These are phyloP conservation scores for Oxalis stricta DNA, from an alignment of 441 rosid genomes.

Conservation along the genomic window DNA sequence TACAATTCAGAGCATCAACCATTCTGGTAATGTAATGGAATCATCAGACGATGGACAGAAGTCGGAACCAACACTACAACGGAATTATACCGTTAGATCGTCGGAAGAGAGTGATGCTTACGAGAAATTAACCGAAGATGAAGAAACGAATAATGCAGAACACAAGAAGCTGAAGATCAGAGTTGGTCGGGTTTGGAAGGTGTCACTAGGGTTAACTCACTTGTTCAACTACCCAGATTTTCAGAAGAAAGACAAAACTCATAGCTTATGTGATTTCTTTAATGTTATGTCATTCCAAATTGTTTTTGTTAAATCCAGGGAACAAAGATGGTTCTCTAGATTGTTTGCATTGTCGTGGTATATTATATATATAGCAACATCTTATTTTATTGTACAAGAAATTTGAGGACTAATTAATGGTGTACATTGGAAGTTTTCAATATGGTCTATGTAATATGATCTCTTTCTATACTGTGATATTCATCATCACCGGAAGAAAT, in stretches of 20 bases:
- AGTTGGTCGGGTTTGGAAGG: conserved; percentile 94
- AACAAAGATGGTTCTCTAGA: conserved; percentile 6
- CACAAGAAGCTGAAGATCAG: conserved; percentile 45
- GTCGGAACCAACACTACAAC: conserved; percentile 70
- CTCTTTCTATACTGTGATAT: too few relatives aligned
- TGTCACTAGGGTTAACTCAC: conserved; percentile 88
- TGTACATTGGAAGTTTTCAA: too few relatives aligned
- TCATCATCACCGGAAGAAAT: too few relatives aligned
- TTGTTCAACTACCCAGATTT: conserved; percentile 96
- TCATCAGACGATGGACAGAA: conserved; percentile 78
- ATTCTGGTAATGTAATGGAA: conserved; percentile 60
- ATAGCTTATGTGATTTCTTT: conserved; percentile 8
- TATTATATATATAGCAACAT: too few relatives aligned
- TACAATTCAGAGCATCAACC: conserved; percentile 61
- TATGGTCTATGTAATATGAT: too few relatives aligned
- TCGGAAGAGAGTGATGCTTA: conserved; percentile 53
- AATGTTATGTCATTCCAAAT: too few relatives aligned
- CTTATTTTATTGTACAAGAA: conserved; percentile 11
- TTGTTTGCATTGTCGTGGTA: conserved; percentile 1
- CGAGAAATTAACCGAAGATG: conserved; percentile 20
- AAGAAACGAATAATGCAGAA: conserved; percentile 26
- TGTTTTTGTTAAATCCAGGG: conserved; percentile 6
- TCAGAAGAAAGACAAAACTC: conserved; percentile 50
- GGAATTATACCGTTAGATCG: conserved; percentile 81
- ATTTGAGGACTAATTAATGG: too few relatives aligned